These are phyloP conservation scores for Blastocystis sp. DNA, from an alignment of 352 stramenopile genomes.

Conservation along the genomic window DNA sequence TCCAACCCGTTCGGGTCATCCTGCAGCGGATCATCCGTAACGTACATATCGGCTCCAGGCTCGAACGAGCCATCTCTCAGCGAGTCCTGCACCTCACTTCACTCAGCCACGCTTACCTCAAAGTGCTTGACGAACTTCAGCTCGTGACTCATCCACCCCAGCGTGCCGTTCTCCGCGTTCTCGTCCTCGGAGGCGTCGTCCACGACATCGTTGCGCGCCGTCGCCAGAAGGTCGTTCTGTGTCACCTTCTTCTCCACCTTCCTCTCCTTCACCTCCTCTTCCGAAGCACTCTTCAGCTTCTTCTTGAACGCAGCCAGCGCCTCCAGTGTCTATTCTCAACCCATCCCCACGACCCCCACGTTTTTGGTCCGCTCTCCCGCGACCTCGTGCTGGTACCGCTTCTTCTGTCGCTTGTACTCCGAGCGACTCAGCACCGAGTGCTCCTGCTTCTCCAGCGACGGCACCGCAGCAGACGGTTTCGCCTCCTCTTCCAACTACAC, in stretches of 20 bases:
- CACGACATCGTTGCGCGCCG: constrained; percentile 4
- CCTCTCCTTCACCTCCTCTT: not conserved
- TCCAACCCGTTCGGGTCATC: not conserved
- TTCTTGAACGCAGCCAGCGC: constrained; percentile 22
- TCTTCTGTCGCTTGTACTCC: not conserved
- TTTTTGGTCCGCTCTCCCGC: constrained; percentile 6
- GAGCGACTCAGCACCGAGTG: not conserved
- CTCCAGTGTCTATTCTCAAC: constrained; percentile 27
- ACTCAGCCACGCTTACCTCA: constrained; percentile 32
- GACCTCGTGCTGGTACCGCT: not conserved
- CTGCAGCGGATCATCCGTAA: constrained; percentile 49
- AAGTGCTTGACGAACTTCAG: constrained; percentile 50
- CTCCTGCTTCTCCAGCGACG: not conserved
- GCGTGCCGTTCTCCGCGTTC: constrained; percentile 2
- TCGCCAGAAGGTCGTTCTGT: constrained; percentile 44
- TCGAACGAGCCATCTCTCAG: constrained; percentile 70
- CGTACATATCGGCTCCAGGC: constrained; percentile 51
- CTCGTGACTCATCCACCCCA: constrained; percentile 70
- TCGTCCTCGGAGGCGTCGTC: constrained; percentile 75
- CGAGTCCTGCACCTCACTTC: constrained; percentile 71
- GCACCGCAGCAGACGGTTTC: not conserved
- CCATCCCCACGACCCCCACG: not conserved
- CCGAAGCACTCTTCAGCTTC: constrained; percentile 9
- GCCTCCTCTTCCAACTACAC: constrained; percentile 8
- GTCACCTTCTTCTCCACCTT: constrained; percentile 3